A percentile compares a stretch with the other conserved stretches of the same genome.
phyloP scores from a whole-genome alignment of 2,329 filamentous ascomycete genomes.

The Calonectria henricotiae region DNA sequence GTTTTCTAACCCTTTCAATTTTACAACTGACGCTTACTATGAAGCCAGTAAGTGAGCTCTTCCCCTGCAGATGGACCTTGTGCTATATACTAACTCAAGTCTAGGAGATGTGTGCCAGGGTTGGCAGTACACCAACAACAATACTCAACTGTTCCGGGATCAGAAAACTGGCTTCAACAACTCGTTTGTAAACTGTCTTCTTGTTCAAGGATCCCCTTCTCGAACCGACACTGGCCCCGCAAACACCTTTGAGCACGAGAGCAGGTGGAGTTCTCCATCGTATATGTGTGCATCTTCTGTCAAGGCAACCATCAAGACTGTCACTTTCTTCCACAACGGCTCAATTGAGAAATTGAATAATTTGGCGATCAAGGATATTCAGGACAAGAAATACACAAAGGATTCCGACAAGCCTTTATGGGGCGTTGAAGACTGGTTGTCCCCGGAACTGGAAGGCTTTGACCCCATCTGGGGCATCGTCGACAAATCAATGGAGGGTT shows the following conservation, averaged over 20 bases:
- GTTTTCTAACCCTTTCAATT: slow-evolving; percentile 34
- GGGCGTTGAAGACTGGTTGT: slow-evolving; percentile 53
- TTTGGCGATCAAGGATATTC: slow-evolving; percentile 56
- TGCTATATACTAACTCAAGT: not conserved
- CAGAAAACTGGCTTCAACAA: slow-evolving; percentile 34
- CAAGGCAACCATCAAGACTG: slow-evolving; percentile 64
- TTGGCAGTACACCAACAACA: slow-evolving; percentile 16
- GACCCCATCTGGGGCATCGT: slow-evolving; percentile 48
- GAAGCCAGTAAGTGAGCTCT: slow-evolving; percentile 26
- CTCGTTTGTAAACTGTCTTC: slow-evolving; percentile 39
- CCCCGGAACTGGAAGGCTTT: slow-evolving; percentile 35
- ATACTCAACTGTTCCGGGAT: slow-evolving; percentile 16
- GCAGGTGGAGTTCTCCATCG: slow-evolving; percentile 61
- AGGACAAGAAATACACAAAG: slow-evolving; percentile 57
- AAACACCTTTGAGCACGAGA: slow-evolving; percentile 60
- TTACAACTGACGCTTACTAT: slow-evolving; percentile 22
- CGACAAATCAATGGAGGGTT: slow-evolving; percentile 39
- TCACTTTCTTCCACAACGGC: slow-evolving; percentile 62
- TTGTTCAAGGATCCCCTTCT: slow-evolving; percentile 60
- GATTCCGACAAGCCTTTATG: slow-evolving; percentile 56
- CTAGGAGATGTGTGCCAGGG: slow-evolving; percentile 22
- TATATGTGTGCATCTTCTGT: slow-evolving; percentile 63
- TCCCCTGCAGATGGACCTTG: not conserved
- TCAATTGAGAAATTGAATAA: slow-evolving; percentile 55
- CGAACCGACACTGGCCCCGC: slow-evolving; percentile 56